Evolutionary conservation across 306 rosid species (phyloP).

Genomic region (cucumber (Cucumis sativus)): DNA sequence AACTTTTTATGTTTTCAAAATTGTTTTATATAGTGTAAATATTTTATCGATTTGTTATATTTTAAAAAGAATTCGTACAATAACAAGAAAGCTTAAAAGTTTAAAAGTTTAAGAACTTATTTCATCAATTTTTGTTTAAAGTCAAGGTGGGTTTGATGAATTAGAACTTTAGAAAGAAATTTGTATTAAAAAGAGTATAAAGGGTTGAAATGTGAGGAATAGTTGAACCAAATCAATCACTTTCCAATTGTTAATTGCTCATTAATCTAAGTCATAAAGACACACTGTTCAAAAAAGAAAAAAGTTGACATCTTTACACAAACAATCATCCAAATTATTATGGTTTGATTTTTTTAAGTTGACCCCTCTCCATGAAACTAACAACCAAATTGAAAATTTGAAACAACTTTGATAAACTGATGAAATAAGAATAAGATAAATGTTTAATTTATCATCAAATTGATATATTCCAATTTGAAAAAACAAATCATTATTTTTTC

Average conservation of each 20-base stretch:
- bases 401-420: background rate
- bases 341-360: background rate
- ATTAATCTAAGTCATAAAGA: background rate
- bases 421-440: background rate
- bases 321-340: background rate
- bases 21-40: too few relatives aligned
- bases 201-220: background rate
- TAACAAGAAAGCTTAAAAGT: too few relatives aligned
- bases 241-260: background rate
- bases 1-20: too few relatives aligned
- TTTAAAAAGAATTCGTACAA: too few relatives aligned
- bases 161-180: background rate
- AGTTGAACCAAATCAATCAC: constrained; percentile 1
- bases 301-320: background rate
- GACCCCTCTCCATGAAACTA: background rate
- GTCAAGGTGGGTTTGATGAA: background rate
- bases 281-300: background rate
- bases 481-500: background rate
- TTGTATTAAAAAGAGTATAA: background rate
- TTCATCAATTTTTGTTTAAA: too few relatives aligned
- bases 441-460: background rate
- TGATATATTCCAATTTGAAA: background rate
- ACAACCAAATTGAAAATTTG: background rate
- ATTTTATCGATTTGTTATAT: too few relatives aligned
- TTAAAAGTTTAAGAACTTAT: too few relatives aligned